Conservation (phyloP, 805 yeast species). For the Candida tammaniensis region DNA sequence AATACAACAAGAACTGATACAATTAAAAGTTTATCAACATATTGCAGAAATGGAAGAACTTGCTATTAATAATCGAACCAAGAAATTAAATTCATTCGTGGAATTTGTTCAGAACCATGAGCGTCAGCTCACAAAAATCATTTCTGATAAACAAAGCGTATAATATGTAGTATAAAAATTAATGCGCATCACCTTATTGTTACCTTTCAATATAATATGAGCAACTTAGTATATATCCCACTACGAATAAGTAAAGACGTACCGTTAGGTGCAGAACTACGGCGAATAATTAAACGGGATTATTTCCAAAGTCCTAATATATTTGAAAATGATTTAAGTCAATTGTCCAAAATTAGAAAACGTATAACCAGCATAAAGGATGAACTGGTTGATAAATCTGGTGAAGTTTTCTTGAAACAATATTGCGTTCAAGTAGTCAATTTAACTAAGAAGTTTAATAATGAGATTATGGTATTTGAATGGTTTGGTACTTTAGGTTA, state of each 20-base stretch:
- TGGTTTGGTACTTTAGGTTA: conserved; percentile 75
- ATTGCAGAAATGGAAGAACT: conserved; percentile 6
- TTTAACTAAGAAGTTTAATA: conserved; percentile 58
- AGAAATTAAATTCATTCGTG: conserved; percentile 21
- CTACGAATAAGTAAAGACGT: conserved; percentile 44
- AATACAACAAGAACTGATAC: background rate
- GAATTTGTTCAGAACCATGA: conserved; percentile 13
- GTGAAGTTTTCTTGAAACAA: conserved; percentile 37
- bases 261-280: conserved; percentile 37
- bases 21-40: conserved; percentile 2
- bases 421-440: conserved; percentile 48
- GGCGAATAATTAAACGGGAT: conserved; percentile 46
- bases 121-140: background rate
- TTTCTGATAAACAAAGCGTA: background rate
- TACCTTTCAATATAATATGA: too few relatives aligned
- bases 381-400: conserved; percentile 23
- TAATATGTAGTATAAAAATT: conserved; percentile 1
- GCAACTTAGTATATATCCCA: conserved; percentile 51
- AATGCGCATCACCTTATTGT: background rate
- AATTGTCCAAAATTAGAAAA: conserved; percentile 44
- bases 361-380: conserved; percentile 33
- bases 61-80: conserved; percentile 10
- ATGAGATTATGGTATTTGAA: conserved; percentile 54
- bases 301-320: conserved; percentile 36
- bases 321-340: conserved; percentile 28